Base-by-base conservation (phyloP, 768 basidiomycete species). In the Mrakia blollopis region DNA sequence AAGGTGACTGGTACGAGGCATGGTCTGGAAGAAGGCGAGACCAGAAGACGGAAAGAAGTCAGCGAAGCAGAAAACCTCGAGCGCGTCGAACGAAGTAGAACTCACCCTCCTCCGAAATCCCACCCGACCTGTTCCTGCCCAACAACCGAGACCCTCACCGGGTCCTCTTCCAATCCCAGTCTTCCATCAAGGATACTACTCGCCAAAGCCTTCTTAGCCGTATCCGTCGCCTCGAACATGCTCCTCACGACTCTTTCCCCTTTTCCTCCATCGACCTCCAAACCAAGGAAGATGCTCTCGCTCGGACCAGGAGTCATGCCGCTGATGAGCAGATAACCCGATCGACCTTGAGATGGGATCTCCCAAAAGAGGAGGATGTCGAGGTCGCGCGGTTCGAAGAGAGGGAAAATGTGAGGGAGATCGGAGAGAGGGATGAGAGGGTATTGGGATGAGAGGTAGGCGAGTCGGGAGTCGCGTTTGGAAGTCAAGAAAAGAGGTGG, bases 221-320 rank as follows among this genome's bases (percentile, higher is more conserved):
- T 86, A 78, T 88, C 88, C 7, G 94, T 96, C 85, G 98, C 93
- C 30, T 92, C 93, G 81, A 93, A 98, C 88, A 97, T 93, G 79
- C 88, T 92, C 63, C 93, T 87, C 78, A 89, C 91, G 32, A 32
- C 69, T 16, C 35, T 39, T 41, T 72, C 68, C 9, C 86, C 87
- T 83, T 92, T 91, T 6, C 75, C 79, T 16, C 87, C 87, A 63
- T 61, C 75, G 80, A 89, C 86, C 68, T 88, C 86, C 8, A 94
- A 86, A 52, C 87, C 86, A 25, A 88, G 85, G 76, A 96, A 85
- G 21, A 88, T 83, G 16, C 89, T 91, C 81, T 92, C 90, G 4
- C 86, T 83, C 14, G 91, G 90, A 10, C 93, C 92, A 16, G 92
- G 86, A 23, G 85, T 86, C 32, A 90, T 80, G 8, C 89, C 89